Evolutionary conservation across 495 filamentous ascomycete species (phyloP), one percentile per base, ranked within the genome.

Genomic region (Jackrogersella minutella): DNA sequence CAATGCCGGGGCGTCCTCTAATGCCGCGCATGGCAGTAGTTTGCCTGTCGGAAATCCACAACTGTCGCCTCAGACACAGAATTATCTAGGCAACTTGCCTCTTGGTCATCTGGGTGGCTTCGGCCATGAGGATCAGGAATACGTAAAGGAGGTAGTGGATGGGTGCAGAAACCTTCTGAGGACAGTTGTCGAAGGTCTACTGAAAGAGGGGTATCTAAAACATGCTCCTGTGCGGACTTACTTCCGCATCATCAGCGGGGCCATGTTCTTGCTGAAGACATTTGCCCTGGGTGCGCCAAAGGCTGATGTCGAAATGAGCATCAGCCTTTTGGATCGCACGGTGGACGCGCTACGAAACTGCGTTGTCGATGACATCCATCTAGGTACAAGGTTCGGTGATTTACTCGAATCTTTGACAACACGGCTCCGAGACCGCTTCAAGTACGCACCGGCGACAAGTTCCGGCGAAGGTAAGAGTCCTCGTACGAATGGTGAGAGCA

Each of bases 341-440:
- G 88, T 96, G 1, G 82, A 90, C 64, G 93, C 91, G 17, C 81
- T 99, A 19, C 86, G 90, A 19, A 91, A 86, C 57, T 94, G 88
- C 52, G 91, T 96, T 0, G 94, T 97, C 5, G 95, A 99, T 73
- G 95, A 98, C 69, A 91, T 99, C 16, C 95, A 99, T 77, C 84
- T 99, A n/a, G 94, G 89, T 28, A 92, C 93, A 51, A 88, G 92
- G 10, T 97, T 97, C 68, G 92, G 94, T n/a, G 93, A 97, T 63
- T 85, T 97, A 47, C 84, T 97, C 1, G 91, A 96, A 73, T 88
- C 88, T 6, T 78, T 96, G 46, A 93, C 91, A 2, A 86, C 86
- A 22, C 86, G 90, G 40, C 84, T 95, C 52, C 84, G 90, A 17
- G 87, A 86, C 51, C 85, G 90, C 11, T 94, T 94, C 72, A 86